Base-by-base conservation (phyloP, 371 early-diverging fungal species). In the Rhizopus microsporus region DNA sequence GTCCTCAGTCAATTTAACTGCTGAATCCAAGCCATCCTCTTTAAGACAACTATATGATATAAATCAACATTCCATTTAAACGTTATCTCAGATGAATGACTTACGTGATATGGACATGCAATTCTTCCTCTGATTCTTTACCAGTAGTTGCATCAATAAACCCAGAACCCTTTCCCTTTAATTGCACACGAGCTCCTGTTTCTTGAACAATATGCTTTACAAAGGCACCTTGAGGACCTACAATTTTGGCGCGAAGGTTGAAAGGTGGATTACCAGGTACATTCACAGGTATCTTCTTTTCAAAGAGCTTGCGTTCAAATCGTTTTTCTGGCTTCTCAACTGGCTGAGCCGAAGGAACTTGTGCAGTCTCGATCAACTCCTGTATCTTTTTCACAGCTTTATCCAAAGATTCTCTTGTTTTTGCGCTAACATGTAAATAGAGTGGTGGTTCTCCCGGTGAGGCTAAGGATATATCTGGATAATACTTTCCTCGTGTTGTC, bases 191-290 rank as follows among this genome's bases (percentile, higher is more conserved):
- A 12, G 89, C 86, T 1, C 85, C 81, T 3, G 95, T 91, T 57
- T 88, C 89, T 50, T 81, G 82, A 62, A 93, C 90, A 57, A 95
- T 92, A 67, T 92, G 92, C 69, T 93, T 93, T 32, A 95, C 89
- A 73, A 88, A 93, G 12, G 84, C 82, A 30, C 95, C 95, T 38
- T 78, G 79, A 43, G 93, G 93, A 7, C 95, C 95, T 37, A 94
- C 88, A 44, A 95, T 83, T 69, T 94, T 94, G 15, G 91, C 90
- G 12, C 92, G 81, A 33, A 89, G 75, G 61, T 93, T 90, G 69
- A 91, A 93, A 5, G 76, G 77, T 15, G 87, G 84, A 17, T 83
- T 85, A 0, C 87, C 82, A 39, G 87, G 89, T 15, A 93, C 82
- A 4, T 83, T 87, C 7, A 95, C 82, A 43, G 72, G 81, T 4